These are phyloP conservation scores for Termitomyces sp. DNA, from an alignment of 768 basidiomycete genomes.

Conservation along the genomic window DNA sequence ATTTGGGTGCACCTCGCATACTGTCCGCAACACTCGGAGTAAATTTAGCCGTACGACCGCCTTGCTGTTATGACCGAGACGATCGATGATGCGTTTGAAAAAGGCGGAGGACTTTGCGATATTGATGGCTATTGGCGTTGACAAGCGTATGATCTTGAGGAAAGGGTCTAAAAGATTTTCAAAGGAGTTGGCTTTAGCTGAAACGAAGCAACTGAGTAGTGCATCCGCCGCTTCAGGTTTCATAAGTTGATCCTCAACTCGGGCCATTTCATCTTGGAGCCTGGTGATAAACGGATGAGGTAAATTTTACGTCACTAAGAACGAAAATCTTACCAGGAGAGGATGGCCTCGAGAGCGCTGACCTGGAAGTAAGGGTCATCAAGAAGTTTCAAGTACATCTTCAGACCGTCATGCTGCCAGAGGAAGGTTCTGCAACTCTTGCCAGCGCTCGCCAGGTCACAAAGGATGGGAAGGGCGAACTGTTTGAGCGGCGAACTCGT, in stretches of 20 bases:
- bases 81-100: conserved; percentile 84
- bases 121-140: conserved; percentile 65
- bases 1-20: conserved; percentile 90
- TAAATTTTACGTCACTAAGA: not conserved
- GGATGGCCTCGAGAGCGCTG: conserved; percentile 83
- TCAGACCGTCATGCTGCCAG: conserved; percentile 93
- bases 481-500: conserved; percentile 92
- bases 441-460: conserved; percentile 92
- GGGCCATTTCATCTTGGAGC: conserved; percentile 93
- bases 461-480: conserved; percentile 94
- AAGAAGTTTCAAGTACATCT: conserved; percentile 72
- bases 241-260: conserved; percentile 86
- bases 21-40: conserved; percentile 75
- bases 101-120: conserved; percentile 78
- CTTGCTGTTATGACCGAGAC: conserved; percentile 65
- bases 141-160: conserved; percentile 86
- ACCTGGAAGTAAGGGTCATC: conserved; percentile 91
- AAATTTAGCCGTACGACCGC: conserved; percentile 91
- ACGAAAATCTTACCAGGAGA: conserved; percentile 69
- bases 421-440: conserved; percentile 87
- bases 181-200: conserved; percentile 84
- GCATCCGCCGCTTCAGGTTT: conserved; percentile 62
- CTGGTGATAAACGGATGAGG: conserved; percentile 31
- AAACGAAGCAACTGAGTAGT: conserved; percentile 75
- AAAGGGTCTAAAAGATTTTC: conserved; percentile 91